Evolutionary conservation across 1,284 basidiomycete genomes (phyloP).

Genomic region (Pyrrhoderma noxium): DNA sequence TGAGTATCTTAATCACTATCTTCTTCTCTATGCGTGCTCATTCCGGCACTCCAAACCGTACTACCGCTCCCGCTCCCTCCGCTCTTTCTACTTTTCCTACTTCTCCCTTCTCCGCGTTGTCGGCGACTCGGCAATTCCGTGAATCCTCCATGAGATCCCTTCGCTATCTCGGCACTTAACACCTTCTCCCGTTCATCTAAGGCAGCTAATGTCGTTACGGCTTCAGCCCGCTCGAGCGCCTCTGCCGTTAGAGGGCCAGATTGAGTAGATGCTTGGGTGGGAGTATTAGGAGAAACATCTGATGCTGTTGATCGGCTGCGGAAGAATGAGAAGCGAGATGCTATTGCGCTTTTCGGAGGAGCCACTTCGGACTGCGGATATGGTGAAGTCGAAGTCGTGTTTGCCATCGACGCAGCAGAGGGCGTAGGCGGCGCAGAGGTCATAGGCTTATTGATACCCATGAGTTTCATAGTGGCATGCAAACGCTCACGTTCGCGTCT

Average conservation of each 20-base stretch:
- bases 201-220: constrained; percentile 61
- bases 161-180: constrained; percentile 67
- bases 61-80: constrained; percentile 60
- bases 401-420: constrained; percentile 23
- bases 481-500: constrained; percentile 75
- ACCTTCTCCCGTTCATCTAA: constrained; percentile 68
- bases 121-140: constrained; percentile 59
- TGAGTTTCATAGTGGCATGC: constrained; percentile 83
- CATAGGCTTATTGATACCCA: constrained; percentile 73
- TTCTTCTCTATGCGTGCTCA: constrained; percentile 54
- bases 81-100: constrained; percentile 44
- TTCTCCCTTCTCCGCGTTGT: constrained; percentile 39
- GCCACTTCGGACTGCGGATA: constrained; percentile 22
- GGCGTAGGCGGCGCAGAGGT: constrained; percentile 32
- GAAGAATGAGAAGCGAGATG: constrained; percentile 64
- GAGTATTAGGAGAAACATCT: constrained; percentile 40
- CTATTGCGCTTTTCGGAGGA: constrained; percentile 23
- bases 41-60: constrained; percentile 78
- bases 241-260: constrained; percentile 53
- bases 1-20: constrained; percentile 15
- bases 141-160: constrained; percentile 64
- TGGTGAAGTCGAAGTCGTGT: constrained; percentile 26
- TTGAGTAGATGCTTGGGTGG: constrained; percentile 28
- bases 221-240: constrained; percentile 68
- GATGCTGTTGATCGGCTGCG: constrained; percentile 38